Evolutionary conservation across 73 alveolate genomes (phyloP), one percentile per base, ranked within the genome.

Genomic region (Strombidium stylifer): DNA sequence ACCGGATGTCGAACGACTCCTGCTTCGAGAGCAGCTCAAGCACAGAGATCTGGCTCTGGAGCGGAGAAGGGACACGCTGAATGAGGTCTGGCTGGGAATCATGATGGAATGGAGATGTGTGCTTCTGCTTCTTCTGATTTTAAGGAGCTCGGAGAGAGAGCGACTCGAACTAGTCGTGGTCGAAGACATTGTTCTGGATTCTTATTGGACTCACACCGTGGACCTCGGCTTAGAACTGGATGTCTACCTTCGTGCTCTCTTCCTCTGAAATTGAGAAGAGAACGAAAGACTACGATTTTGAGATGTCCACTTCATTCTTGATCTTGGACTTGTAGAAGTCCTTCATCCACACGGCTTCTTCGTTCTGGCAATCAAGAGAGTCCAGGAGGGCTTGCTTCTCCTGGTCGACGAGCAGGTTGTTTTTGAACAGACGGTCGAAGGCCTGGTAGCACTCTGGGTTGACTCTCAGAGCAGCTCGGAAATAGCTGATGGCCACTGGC

Each of bases 381-480:
- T 79, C 84, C 46, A 84, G 49, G 25, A 89, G 66, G 25, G 62
- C 55, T 24, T 68, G 69, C 60, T 84, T 83, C 45, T 80, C 90
- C n/a, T 83, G 85, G 14, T 70, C 67, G 40, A 86, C 84, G 32
- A 89, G 67, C 44, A 89, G 76, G 46, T 75, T 84, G 65, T 89
- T 85, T 24, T 75, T 50, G 26, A 84, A 61, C 39, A 89, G 56
- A 14, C 86, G 69, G 52, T 89, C 90, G 70, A 89, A 89, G 20
- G 97, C 94, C 73, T 89, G 94, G 31, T 52, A 74, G 61, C 79
- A 76, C 72, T 84, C 94, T 28, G 89, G 48, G 64, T 89, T 83
- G 66, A 67, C 41, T 59, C 74, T 48, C 19, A 89, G 80, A 28
- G 97, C 88, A 35, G 73, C 86, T 40, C 61, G 47, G 68, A 80